A percentile compares a stretch with the other conserved stretches of the same genome.
These are phyloP conservation scores for Haplosporangium sp. DNA, from an alignment of 371 early-diverging fungal genomes.

Conservation along the genomic window DNA sequence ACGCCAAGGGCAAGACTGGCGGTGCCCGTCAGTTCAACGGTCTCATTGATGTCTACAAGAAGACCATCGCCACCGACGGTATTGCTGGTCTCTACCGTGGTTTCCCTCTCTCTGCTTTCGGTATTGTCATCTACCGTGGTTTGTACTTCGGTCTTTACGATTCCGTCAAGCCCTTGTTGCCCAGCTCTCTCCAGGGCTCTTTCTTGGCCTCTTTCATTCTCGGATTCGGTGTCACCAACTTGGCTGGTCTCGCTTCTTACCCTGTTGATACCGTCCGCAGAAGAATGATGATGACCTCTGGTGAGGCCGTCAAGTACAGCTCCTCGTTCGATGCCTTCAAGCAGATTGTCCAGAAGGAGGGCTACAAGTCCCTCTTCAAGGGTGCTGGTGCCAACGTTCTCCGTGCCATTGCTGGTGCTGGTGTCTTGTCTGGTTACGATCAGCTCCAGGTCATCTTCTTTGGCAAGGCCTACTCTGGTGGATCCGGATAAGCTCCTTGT, in stretches of 20 bases:
- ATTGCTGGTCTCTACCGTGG: constrained; percentile 90
- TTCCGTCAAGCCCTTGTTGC: constrained; percentile 73
- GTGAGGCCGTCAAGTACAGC: constrained; percentile 77
- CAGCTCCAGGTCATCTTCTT: constrained; percentile 69
- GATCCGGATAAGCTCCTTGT: constrained; percentile 50
- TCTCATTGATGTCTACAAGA: constrained; percentile 83
- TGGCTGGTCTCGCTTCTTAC: constrained; percentile 74
- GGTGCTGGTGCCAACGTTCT: constrained; percentile 86
- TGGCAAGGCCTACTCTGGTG: constrained; percentile 61
- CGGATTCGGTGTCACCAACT: constrained; percentile 75
- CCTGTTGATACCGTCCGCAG: constrained; percentile 93
- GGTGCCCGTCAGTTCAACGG: constrained; percentile 89
- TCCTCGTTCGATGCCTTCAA: constrained; percentile 76
- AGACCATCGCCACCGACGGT: constrained; percentile 78
- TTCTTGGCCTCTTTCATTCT: constrained; percentile 72
- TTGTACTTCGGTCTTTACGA: constrained; percentile 89
- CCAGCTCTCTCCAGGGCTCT: constrained; percentile 66
- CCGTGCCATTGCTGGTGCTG: constrained; percentile 85
- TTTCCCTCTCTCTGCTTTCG: constrained; percentile 85
- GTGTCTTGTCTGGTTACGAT: constrained; percentile 76
- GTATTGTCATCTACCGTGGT: constrained; percentile 90
- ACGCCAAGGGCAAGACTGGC: constrained; percentile 71
- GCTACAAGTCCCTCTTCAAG: constrained; percentile 82
- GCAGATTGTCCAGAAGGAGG: constrained; percentile 78
- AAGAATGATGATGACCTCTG: constrained; percentile 89